Base-by-base conservation (phyloP, 2,329 filamentous ascomycete genomes). In the Diaporthe citrichinensis region DNA sequence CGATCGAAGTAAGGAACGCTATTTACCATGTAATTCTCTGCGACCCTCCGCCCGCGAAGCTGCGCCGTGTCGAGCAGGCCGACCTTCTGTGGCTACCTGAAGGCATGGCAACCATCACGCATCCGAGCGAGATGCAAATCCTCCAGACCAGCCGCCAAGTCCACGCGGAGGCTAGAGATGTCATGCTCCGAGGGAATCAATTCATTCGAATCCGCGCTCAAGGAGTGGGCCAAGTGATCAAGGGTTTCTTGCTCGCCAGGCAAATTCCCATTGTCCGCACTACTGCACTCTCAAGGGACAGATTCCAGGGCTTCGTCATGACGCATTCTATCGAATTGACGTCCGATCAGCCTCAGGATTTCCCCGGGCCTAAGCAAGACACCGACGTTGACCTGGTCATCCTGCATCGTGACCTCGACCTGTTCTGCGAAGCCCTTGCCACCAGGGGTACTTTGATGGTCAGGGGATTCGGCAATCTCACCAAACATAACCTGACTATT, bases 11-110 rank as follows among this genome's bases (percentile, higher is more conserved):
- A 2, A n/a, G 74, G 6, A 46, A 73, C 14, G n/a, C 39, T 5
- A 49, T 76, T 7, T 76, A 76, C 25, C 41, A 58, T 25, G 9
- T 65, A 3, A 34, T 76, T 36, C 74, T 76, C 55, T 76, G 74
- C 31, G 34, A 58, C 0, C 72, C 72, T 28, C 39, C 61, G 34
- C 51, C 62, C 28, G 51, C 49, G 41, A 39, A 59, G 44, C 34
- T 73, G 41, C 59, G 71, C 39, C 49, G 49, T n/a, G 49, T 68
- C 20, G 72, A 68, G 49, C 72, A 74, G 61, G 59, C 62, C n/a
- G 72, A 68, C 49, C 59, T 74, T 25, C 28, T 68, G 9, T 44
- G 49, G 59, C 25, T 74, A 14, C 72, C 59, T 8, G 39, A 62
- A 23, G 49, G 39, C 23, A 34, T 72, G 57, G 44, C 57, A 49